These are phyloP conservation scores for Exutisphaerella laricina DNA, from an alignment of 2,329 filamentous ascomycete species.

Conservation along the genomic window DNA sequence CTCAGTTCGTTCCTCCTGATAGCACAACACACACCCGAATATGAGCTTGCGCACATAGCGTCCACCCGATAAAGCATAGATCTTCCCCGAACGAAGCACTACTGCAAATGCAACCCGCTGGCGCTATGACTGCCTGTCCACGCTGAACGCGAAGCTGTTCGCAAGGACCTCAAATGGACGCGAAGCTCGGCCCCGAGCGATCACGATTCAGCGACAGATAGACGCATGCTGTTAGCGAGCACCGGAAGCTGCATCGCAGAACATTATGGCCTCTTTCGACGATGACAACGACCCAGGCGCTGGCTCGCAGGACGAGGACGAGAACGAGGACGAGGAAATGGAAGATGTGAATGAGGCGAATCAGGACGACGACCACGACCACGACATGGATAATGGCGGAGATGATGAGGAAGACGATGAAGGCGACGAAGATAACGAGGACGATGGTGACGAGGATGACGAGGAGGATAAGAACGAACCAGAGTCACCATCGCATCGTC, in stretches of 20 bases:
- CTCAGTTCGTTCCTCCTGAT: too few species aligned
- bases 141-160: too few species aligned
- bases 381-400: constrained; percentile 33
- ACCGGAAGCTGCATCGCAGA: neutral
- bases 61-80: too few species aligned
- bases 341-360: constrained; percentile 39
- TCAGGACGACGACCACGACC: constrained; percentile 30
- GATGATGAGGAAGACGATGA: constrained; percentile 39
- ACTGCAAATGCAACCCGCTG: too few species aligned
- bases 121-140: too few species aligned
- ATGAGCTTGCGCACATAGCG: too few species aligned
- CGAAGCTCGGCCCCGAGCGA: too few species aligned
- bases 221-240: neutral
- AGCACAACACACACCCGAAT: too few species aligned
- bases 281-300: constrained; percentile 38
- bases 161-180: too few species aligned
- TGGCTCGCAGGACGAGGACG: constrained; percentile 39
- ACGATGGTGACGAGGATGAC: constrained; percentile 32
- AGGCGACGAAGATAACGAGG: constrained; percentile 36
- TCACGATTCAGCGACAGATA: too few species aligned
- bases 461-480: constrained; percentile 39
- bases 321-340: constrained; percentile 44
- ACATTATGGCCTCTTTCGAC: constrained; percentile 40
- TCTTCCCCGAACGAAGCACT: too few species aligned
- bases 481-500: constrained; percentile 41